Evolutionary conservation across 352 stramenopile genomes (phyloP).

Genomic region (Phytophthora quininea): DNA sequence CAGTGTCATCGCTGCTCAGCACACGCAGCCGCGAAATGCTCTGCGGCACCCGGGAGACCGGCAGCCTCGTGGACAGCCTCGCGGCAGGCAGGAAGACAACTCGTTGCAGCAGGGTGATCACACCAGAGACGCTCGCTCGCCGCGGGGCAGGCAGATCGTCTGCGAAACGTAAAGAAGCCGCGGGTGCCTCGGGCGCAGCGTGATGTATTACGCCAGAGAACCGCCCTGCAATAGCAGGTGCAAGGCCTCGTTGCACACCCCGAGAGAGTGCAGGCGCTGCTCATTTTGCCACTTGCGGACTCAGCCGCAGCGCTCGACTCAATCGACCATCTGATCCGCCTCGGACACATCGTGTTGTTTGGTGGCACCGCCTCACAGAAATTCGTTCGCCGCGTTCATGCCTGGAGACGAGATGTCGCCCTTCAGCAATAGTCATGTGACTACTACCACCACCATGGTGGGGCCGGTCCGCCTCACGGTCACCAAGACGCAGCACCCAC

Average conservation of each 20-base stretch:
- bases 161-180: conserved; percentile 31
- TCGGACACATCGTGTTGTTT: conserved; percentile 16
- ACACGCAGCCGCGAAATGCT: background rate
- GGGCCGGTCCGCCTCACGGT: conserved; percentile 4
- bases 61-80: background rate
- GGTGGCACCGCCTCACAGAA: conserved; percentile 20
- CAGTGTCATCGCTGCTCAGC: conserved; percentile 19
- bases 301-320: conserved; percentile 1
- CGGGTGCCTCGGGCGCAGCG: background rate
- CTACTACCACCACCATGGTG: background rate
- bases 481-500: conserved; percentile 24
- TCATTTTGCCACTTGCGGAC: conserved; percentile 38
- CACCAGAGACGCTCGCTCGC: too few relatives aligned
- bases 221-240: background rate
- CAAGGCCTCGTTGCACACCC: conserved; percentile 5
- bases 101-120: background rate
- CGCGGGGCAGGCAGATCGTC: conserved; percentile 19
- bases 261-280: conserved; percentile 15
- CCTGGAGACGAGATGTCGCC: conserved; percentile 14
- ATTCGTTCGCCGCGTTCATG: conserved; percentile 18
- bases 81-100: background rate
- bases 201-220: conserved; percentile 23
- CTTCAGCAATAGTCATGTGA: conserved; percentile 12
- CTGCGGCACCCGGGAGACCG: too few relatives aligned
- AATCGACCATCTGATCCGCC: conserved; percentile 20